Evolutionary conservation across 2,329 filamentous ascomycete species (phyloP).

Genomic region (Acrodontium crateriforme): DNA sequence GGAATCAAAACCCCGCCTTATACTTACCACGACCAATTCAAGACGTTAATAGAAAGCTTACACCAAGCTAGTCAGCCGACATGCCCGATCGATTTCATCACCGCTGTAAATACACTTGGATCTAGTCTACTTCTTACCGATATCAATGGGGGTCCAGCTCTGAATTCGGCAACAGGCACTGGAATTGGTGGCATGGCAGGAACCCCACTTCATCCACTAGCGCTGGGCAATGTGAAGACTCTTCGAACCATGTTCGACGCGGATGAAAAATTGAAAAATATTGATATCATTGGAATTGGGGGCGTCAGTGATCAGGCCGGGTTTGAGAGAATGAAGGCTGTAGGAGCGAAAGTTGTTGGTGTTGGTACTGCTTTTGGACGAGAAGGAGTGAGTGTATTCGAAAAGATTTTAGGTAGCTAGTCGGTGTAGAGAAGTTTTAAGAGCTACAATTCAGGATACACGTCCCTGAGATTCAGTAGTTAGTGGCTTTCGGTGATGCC

Average conservation of each 20-base stretch:
- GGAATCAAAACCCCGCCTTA: conserved; percentile 69
- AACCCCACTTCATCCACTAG: conserved; percentile 56
- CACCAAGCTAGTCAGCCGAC: conserved; percentile 15
- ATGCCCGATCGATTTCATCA: conserved; percentile 51
- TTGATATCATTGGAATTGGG: conserved; percentile 57
- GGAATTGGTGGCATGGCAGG: conserved; percentile 62
- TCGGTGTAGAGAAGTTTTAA: neutral
- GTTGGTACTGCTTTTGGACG: conserved; percentile 56
- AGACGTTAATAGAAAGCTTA: conserved; percentile 41
- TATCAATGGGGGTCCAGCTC: conserved; percentile 18
- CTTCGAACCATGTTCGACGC: conserved; percentile 47
- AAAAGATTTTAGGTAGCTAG: conserved; percentile 35
- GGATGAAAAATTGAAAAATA: conserved; percentile 32
- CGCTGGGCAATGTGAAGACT: conserved; percentile 60
- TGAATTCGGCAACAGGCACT: conserved; percentile 38
- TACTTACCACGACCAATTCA: conserved; percentile 54
- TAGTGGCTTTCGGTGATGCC: too few species aligned
- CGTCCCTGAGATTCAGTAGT: conserved; percentile 11
- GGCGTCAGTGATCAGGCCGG: conserved; percentile 53
- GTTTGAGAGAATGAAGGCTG: conserved; percentile 50
- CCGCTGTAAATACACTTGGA: conserved; percentile 61
- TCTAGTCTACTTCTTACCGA: conserved; percentile 45
- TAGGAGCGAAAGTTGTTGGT: conserved; percentile 52
- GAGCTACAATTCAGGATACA: conserved; percentile 18
- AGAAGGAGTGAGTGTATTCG: conserved; percentile 49